A percentile compares a stretch with the other conserved stretches of the same genome.
Conservation (phyloP, 768 basidiomycete species). For the Filobasidium wieringae region DNA sequence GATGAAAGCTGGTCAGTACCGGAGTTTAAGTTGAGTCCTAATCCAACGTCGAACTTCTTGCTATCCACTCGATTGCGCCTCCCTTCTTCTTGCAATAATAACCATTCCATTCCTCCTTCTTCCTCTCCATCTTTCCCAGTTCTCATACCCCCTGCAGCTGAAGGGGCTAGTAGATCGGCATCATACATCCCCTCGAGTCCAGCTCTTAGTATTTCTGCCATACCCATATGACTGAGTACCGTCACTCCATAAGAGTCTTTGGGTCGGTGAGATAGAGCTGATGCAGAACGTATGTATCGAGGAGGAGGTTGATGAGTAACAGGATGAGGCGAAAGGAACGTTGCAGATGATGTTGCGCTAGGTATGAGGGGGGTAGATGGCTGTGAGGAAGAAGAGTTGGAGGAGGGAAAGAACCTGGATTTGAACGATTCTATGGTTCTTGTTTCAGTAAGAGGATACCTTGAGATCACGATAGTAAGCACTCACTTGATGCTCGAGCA, state of each 20-base stretch:
- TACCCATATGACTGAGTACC: not conserved
- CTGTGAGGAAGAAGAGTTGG: slow-evolving; percentile 41
- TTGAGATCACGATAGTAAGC: not conserved
- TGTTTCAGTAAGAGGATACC: not conserved
- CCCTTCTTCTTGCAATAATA: not conserved
- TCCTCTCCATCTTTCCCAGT: not conserved
- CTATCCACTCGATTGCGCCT: slow-evolving; percentile 63
- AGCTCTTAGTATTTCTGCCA: not conserved
- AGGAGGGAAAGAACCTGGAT: slow-evolving; percentile 70
- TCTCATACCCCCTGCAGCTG: not conserved
- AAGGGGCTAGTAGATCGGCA: not conserved
- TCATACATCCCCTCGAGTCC: not conserved
- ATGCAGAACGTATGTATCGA: not conserved
- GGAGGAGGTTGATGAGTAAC: not conserved
- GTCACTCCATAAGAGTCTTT: not conserved
- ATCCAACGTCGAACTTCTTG: slow-evolving; percentile 82
- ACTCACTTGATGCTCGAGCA: slow-evolving; percentile 70
- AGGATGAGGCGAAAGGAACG: not conserved
- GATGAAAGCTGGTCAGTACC: slow-evolving; percentile 59
- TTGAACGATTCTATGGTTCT: slow-evolving; percentile 53
- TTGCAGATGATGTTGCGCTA: not conserved
- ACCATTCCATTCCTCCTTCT: not conserved
- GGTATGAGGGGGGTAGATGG: not conserved
- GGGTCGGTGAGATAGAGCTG: not conserved
- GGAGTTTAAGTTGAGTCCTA: slow-evolving; percentile 46